These are phyloP conservation scores for Phalaenopsis equestris DNA, from an alignment of 106 monocot genomes.

Conservation along the genomic window DNA sequence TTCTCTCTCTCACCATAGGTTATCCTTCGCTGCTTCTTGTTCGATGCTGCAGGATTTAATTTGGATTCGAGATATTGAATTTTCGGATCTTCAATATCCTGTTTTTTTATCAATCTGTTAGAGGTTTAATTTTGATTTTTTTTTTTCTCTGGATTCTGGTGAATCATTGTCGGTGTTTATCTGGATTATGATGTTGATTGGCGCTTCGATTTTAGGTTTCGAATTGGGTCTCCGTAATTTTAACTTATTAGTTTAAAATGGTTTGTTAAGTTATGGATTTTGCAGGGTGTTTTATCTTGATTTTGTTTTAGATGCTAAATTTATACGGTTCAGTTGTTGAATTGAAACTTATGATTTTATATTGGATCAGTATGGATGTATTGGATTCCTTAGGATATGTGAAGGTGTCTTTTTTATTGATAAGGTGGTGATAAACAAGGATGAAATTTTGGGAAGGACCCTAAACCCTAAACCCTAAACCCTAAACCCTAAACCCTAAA, in stretches of 20 bases:
- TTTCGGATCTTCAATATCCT: not conserved
- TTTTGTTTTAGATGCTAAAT: not conserved
- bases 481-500: no score
- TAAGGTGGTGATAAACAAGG: not conserved
- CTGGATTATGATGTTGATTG: not conserved
- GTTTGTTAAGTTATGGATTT: not conserved
- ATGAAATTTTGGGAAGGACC: not conserved
- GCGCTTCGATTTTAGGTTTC: not conserved
- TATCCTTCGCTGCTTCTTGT: not conserved
- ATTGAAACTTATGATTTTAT: not conserved
- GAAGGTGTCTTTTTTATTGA: not conserved
- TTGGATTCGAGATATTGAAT: not conserved
- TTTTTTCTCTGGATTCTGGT: not conserved
- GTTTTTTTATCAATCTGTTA: no score
- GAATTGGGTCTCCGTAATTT: not conserved
- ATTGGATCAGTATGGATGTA: not conserved
- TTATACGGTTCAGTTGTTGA: not conserved
- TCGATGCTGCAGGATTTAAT: not conserved
- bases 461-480: no score
- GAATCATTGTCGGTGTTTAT: not conserved
- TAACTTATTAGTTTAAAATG: not conserved
- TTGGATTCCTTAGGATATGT: not conserved
- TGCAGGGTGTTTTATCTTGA: not conserved
- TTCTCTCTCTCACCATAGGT: no score
- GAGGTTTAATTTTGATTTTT: no score